A percentile compares a stretch with the other conserved stretches of the same genome.
These are phyloP conservation scores for Lactarius vividus DNA, from an alignment of 768 basidiomycete genomes.

Conservation along the genomic window DNA sequence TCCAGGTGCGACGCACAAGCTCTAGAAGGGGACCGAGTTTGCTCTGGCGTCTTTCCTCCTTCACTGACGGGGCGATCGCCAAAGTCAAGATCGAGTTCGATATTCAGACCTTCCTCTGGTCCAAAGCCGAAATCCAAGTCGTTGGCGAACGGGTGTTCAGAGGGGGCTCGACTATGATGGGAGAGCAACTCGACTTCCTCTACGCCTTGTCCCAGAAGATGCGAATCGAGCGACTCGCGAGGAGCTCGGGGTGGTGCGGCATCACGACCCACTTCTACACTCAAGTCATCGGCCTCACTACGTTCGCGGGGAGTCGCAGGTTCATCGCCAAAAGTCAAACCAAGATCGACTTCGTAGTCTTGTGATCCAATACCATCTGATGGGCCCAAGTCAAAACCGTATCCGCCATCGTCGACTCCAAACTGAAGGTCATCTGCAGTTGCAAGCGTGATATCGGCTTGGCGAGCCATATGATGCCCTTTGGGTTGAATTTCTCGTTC, in stretches of 20 bases:
- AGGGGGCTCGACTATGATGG: constrained; percentile 57
- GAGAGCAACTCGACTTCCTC: constrained; percentile 65
- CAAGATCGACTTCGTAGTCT: constrained; percentile 76
- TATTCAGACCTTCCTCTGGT: constrained; percentile 43
- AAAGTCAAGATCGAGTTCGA: constrained; percentile 72
- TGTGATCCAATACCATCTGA: constrained; percentile 84
- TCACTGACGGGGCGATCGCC: constrained; percentile 51
- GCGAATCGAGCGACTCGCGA: constrained; percentile 61
- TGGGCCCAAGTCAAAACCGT: constrained; percentile 77
- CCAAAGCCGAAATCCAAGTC: constrained; percentile 53
- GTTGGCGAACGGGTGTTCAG: constrained; percentile 61
- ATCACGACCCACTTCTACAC: constrained; percentile 77
- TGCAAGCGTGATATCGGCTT: constrained; percentile 86
- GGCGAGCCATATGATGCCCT: constrained; percentile 78
- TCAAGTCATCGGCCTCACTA: constrained; percentile 53
- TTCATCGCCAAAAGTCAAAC: constrained; percentile 68
- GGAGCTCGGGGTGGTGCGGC: constrained; percentile 45
- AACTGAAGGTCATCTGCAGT: constrained; percentile 71
- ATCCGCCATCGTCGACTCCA: constrained; percentile 53
- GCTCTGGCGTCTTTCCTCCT: constrained; percentile 53
- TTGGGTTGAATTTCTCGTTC: constrained; percentile 61
- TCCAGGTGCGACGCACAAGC: constrained; percentile 51
- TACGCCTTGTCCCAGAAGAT: constrained; percentile 51
- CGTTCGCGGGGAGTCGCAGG: constrained; percentile 28
- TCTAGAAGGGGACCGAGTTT: constrained; percentile 56